These are phyloP conservation scores for Tephrocybe sp. DNA, from an alignment of 768 basidiomycete genomes.

Conservation along the genomic window DNA sequence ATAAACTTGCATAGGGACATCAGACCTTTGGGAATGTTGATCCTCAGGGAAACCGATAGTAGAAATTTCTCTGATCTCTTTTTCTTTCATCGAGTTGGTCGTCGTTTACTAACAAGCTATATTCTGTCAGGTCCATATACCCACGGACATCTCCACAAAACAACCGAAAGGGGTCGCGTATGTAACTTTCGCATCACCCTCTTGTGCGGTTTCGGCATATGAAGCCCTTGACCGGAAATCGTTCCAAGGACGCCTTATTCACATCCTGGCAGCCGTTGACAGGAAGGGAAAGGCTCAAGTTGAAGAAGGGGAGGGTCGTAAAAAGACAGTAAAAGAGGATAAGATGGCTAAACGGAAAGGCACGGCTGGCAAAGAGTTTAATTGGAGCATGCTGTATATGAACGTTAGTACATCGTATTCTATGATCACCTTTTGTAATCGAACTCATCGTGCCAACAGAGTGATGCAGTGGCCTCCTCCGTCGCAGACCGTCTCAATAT, in stretches of 20 bases:
- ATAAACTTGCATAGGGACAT: no score
- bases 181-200: conserved; percentile 41
- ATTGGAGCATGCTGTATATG: conserved; percentile 96
- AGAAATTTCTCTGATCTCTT: conserved; percentile 1
- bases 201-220: conserved; percentile 64
- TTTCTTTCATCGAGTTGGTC: background rate
- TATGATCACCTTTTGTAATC: conserved; percentile 17
- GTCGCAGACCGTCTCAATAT: conserved; percentile 89
- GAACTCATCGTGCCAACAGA: conserved; percentile 43
- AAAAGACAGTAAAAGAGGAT: conserved; percentile 59
- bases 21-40: conserved; percentile 66
- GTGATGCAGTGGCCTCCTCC: conserved; percentile 90
- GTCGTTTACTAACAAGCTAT: background rate
- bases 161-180: conserved; percentile 54
- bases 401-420: conserved; percentile 66
- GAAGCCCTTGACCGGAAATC: conserved; percentile 77
- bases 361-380: conserved; percentile 75
- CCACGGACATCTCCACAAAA: conserved; percentile 43
- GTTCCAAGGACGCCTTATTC: conserved; percentile 90
- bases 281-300: conserved; percentile 47
- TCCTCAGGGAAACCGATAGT: conserved; percentile 52
- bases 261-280: conserved; percentile 85
- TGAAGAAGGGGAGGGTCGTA: conserved; percentile 42
- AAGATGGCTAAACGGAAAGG: conserved; percentile 64
- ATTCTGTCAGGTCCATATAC: conserved; percentile 47